Conservation (phyloP, 2,329 filamentous ascomycete species). For the Coleophoma eucalyptorum region DNA sequence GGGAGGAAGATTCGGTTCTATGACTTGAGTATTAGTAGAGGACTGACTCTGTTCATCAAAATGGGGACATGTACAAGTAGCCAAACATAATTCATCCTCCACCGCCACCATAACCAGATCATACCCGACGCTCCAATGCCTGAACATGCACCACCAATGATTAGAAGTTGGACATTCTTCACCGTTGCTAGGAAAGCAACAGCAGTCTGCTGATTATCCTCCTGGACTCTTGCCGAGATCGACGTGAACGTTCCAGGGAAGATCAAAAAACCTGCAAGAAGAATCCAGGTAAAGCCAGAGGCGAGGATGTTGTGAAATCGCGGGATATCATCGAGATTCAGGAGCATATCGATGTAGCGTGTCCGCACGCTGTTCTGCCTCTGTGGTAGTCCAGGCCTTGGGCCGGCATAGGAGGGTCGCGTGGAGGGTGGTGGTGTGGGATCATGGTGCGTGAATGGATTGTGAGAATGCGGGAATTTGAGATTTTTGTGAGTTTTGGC, state of each 20-base stretch:
- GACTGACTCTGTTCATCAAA: neutral
- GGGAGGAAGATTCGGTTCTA: slow-evolving; percentile 22
- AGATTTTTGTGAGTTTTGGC: neutral
- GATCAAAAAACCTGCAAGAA: slow-evolving; percentile 24
- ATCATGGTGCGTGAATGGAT: neutral
- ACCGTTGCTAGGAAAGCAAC: slow-evolving; percentile 13
- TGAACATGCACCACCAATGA: slow-evolving; percentile 16
- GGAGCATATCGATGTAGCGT: slow-evolving; percentile 23
- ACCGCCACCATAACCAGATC: slow-evolving; percentile 17
- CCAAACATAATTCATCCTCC: slow-evolving; percentile 22
- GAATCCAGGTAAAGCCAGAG: slow-evolving; percentile 23
- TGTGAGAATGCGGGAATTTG: neutral
- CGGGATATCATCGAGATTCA: slow-evolving; percentile 23
- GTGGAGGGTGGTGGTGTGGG: neutral
- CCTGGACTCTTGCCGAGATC: slow-evolving; percentile 5
- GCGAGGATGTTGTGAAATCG: slow-evolving; percentile 23
- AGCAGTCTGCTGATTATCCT: neutral
- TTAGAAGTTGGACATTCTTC: slow-evolving; percentile 19
- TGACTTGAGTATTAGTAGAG: neutral
- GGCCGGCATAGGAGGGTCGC: neutral
- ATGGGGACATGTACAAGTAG: slow-evolving; percentile 3
- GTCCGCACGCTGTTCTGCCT: slow-evolving; percentile 20
- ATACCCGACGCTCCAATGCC: slow-evolving; percentile 20
- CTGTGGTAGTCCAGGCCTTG: slow-evolving; percentile 2
- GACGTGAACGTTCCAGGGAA: slow-evolving; percentile 25